Evolutionary conservation across 2,329 filamentous ascomycete species (phyloP), one percentile per base, ranked within the genome.

Genomic region (Microcyclosporella mali): DNA sequence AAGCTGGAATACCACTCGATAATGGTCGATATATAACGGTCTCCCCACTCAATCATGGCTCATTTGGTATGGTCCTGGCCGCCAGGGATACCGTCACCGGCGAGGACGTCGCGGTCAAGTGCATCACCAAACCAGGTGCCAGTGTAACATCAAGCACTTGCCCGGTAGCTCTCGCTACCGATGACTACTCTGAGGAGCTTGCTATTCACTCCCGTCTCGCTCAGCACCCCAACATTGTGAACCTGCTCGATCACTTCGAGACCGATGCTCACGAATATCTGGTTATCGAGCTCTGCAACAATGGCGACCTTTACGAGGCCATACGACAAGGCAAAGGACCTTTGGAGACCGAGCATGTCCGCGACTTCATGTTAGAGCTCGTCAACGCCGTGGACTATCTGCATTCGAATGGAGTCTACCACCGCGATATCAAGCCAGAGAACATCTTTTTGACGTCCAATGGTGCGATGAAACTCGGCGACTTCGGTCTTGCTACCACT

Each of bases 381-480:
- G 79, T 98, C 40, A 83, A 86, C 62, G 87, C 90, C 38, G 85
- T 98, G 37, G 82, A 86, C 50, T 89, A 88, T 67, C 88, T 95
- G 69, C 92, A 98, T 66, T 77, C 78, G 51, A 89, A 89, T 66
- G 89, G 88, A 52, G 79, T 97, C 62, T 95, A 88, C 66, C 92
- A 98, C 64, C 86, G 92, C 49, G 92, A 98, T 67, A 95, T 98
- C 78, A 98, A 98, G 72, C 92, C 92, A 0, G 92, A 98, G 75
- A 98, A 98, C 73, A 95, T 98, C 66, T 97, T 98, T 66, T 75
- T 98, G 51, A 85, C 82, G 46, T 79, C 89, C 47, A 79, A 84
- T 55, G 90, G 90, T 41, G 77, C 83, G 30, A 85, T 97, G 85
- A 98, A 98, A 71, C 81, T 98, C 28, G 92, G 92, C 59, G 92